Base-by-base conservation (phyloP, 495 filamentous ascomycete species). In the Annulohypoxylon maeteangense region DNA sequence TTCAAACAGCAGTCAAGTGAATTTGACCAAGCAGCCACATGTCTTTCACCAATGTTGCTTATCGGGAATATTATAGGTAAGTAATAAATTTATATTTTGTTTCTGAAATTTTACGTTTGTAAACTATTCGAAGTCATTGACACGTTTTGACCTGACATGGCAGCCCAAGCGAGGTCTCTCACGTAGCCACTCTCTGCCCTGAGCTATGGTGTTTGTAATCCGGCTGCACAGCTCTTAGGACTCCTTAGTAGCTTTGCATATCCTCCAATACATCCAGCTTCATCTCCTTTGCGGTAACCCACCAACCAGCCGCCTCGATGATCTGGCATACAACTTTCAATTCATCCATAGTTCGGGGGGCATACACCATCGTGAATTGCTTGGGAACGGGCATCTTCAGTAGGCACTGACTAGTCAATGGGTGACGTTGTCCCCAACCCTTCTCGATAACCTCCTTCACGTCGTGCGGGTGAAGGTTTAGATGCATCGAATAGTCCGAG, bases 341-440 rank as follows among this genome's bases (percentile, higher is more conserved):
- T 75, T 97, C 92, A 18, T 83, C 85, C 54, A 70, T 48, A 68
- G 80, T 81, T 47, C 91, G 83, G 0, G 94, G 93, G 23, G 94
- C 92, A 81, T 98, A 98, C 12, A 98, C 85, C 86, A 97, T 88
- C 40, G 92, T 77, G 78, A 91, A 96, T 31, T 90, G 90, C 10
- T 78, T 77, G 1, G 92, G 91, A 57, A 87, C 85, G 69, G 86
- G 92, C 62, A 82, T 82, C 74, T 69, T 83, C 48, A 82, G 81
- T 64, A 78, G 78, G 71, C 77, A 78, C 42, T 79, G 87, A 65
- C 89, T 88, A 2, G 92, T 89, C 66, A 97, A 84, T 1, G 92
- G 92, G 79, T 97, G 93, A n/a, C 93, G 83, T 78, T 97, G 87
- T n/a, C 91, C 94, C 93, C 93, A 97, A 18, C 93, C 91, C 45